Evolutionary conservation across 352 stramenopile species (phyloP), one percentile per base, ranked within the genome.

Genomic region (Pilasporangium apinafurcum): DNA sequence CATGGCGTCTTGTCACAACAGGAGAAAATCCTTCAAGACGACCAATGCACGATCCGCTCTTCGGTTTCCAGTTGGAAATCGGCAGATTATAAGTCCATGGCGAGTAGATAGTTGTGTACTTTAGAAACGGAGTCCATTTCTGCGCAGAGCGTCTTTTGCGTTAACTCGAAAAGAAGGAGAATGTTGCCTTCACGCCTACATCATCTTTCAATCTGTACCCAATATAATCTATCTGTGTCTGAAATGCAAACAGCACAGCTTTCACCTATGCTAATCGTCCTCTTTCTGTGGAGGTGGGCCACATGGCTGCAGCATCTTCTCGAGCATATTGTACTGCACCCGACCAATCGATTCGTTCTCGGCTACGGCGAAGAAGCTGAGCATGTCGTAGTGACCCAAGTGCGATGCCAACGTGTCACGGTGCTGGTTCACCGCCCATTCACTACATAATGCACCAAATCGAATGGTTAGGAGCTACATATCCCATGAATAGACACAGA

Each of bases 401-500:
- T 98, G 94, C 39, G 86, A 98, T 5, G 96, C 95, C 28, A 98
- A 73, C 7, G 95, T 98, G 68, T 99, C 97, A 10, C 97, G 92
- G 65, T 99, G 96, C 72, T 98, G 95, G 69, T 99, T 99, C 16
- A 96, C 95, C 0, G 95, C 75, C 93, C 94, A 99, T 67, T 99
- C 96, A 63, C 88, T 96, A 42, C 12, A 52, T 6, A 41, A 12
- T 21, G 10, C 37, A 30, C 18, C 6, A 38, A 8, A 24, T 28
- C 18, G 14, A 12, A 5, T 26, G 16, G 12, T 21, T 22, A 30
- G 18, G 18, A 10, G 5, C 12, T 3, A n/a, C 8, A 5, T 2
- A 37, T 5, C 8, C 12, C 26, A 9, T 8, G 13, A 45, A 12
- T 14, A 12, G 5, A n/a, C 30, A 16, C 12, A 17, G 17, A 51